Evolutionary conservation across 495 filamentous ascomycete species (phyloP), one percentile per base, ranked within the genome.

Genomic region (Xylaria acuta): DNA sequence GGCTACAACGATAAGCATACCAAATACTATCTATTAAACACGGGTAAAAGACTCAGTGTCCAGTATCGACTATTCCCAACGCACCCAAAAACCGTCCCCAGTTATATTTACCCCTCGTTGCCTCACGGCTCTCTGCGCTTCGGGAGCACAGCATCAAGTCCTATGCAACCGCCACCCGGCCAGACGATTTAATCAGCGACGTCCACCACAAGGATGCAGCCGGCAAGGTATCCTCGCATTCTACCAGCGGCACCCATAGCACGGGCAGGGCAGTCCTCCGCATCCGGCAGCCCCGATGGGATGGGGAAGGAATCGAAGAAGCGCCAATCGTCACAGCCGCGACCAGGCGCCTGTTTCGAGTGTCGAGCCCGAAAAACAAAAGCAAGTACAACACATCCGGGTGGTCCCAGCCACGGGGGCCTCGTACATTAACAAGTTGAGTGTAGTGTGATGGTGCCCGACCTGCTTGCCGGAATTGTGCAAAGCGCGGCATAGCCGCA

Each of bases 281-380:
- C 69, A 12, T 54, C 58, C 16, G n/a, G 34, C 0, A 64, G 12
- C 41, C 16, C 41, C 20, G 43, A 27, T 0, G 53, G 2, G 20
- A 9, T 30, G 45, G 58, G 22, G 5, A 59, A 45, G 45, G 47
- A 64, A 54, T 16, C 36, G 43, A 71, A 41, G 47, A 71, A 38
- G 34, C 69, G 58, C 36, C 20, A 40, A 30, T 18, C 43, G 30
- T 5, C 58, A n/a, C 69, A 63, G 45, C 56, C 69, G 3, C 69
- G 69, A 16, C 69, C 69, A 16, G 69, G 56, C 38, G 69, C 69
- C 1, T 71, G 69, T n/a, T 1, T 54, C 20, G 43, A 53, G 20
- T 71, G 69, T 40, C 40, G 69, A 45, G 6, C 20, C 47, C 69
- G 69, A 1, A 71, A 71, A 9, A 64, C 32, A 20, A 71, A 43